phyloP scores from a whole-genome alignment of 2,329 filamentous ascomycete genomes.

The Podosphaera xanthii region DNA sequence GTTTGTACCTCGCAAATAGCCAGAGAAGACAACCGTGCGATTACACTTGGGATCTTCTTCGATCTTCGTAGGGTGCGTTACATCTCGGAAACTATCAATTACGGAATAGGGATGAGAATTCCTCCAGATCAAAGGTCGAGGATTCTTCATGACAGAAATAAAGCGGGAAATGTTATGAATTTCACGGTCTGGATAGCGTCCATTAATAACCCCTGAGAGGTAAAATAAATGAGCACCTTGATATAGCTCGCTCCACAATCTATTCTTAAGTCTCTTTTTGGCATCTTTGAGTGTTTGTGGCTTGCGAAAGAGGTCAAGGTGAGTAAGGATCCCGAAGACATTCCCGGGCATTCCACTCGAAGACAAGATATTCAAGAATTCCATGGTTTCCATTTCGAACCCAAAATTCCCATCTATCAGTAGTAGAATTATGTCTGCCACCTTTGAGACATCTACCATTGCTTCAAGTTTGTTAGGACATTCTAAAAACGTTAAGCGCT shows the following conservation, averaged over 20 bases:
- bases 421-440: slow-evolving; percentile 86
- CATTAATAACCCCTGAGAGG: slow-evolving; percentile 86
- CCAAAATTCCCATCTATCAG: slow-evolving; percentile 99
- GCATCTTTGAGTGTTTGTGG: slow-evolving; percentile 77
- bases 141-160: slow-evolving; percentile 97
- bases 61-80: slow-evolving; percentile 79
- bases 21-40: slow-evolving; percentile 72
- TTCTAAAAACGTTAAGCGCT: slow-evolving; percentile 86
- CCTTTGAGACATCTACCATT: slow-evolving; percentile 93
- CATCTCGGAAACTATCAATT: slow-evolving; percentile 82
- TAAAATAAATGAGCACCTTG: slow-evolving; percentile 95
- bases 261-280: slow-evolving; percentile 88
- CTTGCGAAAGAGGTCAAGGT: slow-evolving; percentile 86
- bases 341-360: slow-evolving; percentile 95
- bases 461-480: slow-evolving; percentile 89
- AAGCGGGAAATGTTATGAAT: slow-evolving; percentile 90
- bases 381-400: slow-evolving; percentile 99
- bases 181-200: slow-evolving; percentile 86
- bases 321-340: slow-evolving; percentile 89
- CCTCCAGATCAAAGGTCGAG: slow-evolving; percentile 82
- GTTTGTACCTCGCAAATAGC: slow-evolving; percentile 85
- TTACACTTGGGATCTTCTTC: slow-evolving; percentile 80
- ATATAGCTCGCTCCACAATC: slow-evolving; percentile 93
- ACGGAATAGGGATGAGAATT: slow-evolving; percentile 90
- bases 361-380: slow-evolving; percentile 86